phyloP scores from a whole-genome alignment of 805 yeast species.

The Kodamaea jinghongensis region DNA sequence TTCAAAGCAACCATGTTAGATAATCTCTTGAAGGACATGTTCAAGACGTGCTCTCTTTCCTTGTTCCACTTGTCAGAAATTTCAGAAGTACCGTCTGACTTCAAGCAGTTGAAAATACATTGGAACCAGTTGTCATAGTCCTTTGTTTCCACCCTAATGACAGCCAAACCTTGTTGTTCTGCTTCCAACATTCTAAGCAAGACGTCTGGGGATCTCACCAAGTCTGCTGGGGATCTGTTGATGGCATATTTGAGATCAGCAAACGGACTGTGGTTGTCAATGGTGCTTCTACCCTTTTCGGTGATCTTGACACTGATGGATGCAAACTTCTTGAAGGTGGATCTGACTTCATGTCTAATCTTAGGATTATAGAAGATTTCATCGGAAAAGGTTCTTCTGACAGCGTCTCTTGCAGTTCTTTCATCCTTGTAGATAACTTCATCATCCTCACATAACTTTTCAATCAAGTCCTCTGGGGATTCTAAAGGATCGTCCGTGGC shows the following conservation, averaged over 20 bases:
- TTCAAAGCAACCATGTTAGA: conserved; percentile 67
- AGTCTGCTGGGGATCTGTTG: conserved; percentile 74
- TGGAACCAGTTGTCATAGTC: conserved; percentile 41
- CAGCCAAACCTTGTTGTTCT: conserved; percentile 71
- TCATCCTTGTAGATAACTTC: conserved; percentile 54
- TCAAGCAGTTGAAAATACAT: conserved; percentile 48
- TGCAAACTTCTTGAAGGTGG: conserved; percentile 61
- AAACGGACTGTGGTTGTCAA: conserved; percentile 76
- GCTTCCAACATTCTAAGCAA: conserved; percentile 91
- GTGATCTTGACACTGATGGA: conserved; percentile 73
- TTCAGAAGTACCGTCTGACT: conserved; percentile 77
- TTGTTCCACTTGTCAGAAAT: conserved; percentile 78
- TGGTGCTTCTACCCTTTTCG: conserved; percentile 66
- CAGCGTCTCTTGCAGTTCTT: conserved; percentile 66
- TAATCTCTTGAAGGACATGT: conserved; percentile 63
- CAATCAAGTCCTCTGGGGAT: conserved; percentile 61
- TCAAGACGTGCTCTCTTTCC: conserved; percentile 65
- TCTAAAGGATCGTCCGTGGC: conserved; percentile 65
- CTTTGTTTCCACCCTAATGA: conserved; percentile 57
- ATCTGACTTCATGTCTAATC: conserved; percentile 67
- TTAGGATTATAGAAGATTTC: conserved; percentile 79
- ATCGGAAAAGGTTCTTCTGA: conserved; percentile 72
- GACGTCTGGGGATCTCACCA: conserved; percentile 72
- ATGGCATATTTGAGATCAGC: conserved; percentile 90
- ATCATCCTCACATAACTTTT: conserved; percentile 42